Conservation (phyloP, 768 basidiomycete genomes). For the Hemileccinum rubropunctum region DNA sequence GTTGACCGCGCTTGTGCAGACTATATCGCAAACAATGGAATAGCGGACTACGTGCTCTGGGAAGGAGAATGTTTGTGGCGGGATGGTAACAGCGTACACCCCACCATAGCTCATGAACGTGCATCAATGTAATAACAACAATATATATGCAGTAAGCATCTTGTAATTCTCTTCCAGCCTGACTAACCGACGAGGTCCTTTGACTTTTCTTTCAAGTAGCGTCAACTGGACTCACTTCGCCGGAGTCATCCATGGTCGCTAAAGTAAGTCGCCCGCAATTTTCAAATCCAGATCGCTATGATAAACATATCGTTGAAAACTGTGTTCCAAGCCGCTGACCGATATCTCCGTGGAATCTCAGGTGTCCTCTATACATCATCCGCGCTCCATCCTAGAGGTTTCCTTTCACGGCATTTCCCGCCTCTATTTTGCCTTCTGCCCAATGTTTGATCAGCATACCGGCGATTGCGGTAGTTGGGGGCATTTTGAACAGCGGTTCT, state of each 20-base stretch:
- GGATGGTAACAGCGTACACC: constrained; percentile 60
- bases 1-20: constrained; percentile 60
- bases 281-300: too few relatives aligned
- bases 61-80: constrained; percentile 84
- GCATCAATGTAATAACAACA: constrained; percentile 12
- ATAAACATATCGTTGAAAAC: not conserved
- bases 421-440: constrained; percentile 59
- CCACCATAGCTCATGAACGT: constrained; percentile 19
- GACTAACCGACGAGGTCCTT: not conserved
- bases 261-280: too few relatives aligned
- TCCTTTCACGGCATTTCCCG: constrained; percentile 43
- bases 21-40: constrained; percentile 63
- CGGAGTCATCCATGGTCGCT: too few relatives aligned
- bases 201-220: too few relatives aligned
- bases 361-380: not conserved
- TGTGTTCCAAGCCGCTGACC: too few relatives aligned
- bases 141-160: constrained; percentile 3
- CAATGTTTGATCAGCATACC: constrained; percentile 85
- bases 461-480: constrained; percentile 73
- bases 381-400: constrained; percentile 31
- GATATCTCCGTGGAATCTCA: not conserved
- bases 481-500: constrained; percentile 67
- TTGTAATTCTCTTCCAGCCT: constrained; percentile 31
- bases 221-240: too few relatives aligned
- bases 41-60: constrained; percentile 68